phyloP scores from a whole-genome alignment of 768 basidiomycete species.

The Termitomyces sp. region DNA sequence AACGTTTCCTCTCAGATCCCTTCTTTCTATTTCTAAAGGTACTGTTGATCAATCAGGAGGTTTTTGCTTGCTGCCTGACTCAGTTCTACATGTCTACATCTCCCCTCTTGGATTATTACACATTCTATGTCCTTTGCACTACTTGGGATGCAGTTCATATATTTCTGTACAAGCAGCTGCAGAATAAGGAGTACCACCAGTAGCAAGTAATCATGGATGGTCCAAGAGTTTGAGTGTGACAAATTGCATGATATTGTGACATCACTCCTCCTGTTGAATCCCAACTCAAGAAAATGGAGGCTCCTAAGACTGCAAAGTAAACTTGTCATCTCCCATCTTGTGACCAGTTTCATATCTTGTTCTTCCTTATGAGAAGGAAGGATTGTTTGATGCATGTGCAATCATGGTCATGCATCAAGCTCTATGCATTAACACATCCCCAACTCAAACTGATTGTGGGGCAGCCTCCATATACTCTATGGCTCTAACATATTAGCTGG shows the following conservation, averaged over 20 bases:
- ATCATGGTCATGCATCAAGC: no score
- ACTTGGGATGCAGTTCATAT: no score
- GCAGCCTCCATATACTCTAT: no score
- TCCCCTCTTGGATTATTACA: conserved; percentile 74
- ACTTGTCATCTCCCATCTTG: not conserved
- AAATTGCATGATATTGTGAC: not conserved
- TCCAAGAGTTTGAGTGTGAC: not conserved
- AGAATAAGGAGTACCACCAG: no score
- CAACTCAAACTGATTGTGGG: no score
- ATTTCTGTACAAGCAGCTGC: no score
- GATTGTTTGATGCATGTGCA: no score
- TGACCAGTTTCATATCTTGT: not conserved
- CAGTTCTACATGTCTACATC: conserved; percentile 78
- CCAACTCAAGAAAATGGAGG: conserved; percentile 24
- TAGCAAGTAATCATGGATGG: no score
- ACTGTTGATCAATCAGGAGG: conserved; percentile 50
- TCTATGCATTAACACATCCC: no score
- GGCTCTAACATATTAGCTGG: no score
- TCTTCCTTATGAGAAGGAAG: no score
- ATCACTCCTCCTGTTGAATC: conserved; percentile 1
- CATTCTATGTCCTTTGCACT: no score
- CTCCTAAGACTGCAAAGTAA: conserved; percentile 33
- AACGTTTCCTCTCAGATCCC: not conserved
- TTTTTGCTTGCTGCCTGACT: conserved; percentile 68
- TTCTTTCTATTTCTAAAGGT: not conserved